phyloP scores from a whole-genome alignment of 805 yeast genomes.

The Starmerella geochares region DNA sequence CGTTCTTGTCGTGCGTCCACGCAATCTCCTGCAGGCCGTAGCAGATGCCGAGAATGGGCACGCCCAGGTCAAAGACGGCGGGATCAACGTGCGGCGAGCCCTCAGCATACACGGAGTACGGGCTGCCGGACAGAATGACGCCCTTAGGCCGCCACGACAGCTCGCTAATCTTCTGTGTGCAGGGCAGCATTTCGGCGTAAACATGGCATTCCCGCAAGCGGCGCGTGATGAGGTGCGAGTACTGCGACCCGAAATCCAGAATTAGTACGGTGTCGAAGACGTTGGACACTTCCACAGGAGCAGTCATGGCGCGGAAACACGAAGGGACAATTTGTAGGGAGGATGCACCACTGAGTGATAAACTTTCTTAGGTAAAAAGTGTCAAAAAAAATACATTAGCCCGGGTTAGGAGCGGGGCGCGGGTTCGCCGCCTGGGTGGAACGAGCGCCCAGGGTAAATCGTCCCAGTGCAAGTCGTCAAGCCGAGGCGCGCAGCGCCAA shows the following conservation, averaged over 20 bases:
- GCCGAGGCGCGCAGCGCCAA: too few species aligned
- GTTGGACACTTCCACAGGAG: constrained; percentile 53
- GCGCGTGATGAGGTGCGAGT: constrained; percentile 88
- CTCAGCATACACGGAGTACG: constrained; percentile 90
- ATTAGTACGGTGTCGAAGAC: constrained; percentile 95
- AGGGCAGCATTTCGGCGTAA: constrained; percentile 98
- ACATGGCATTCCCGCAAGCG: constrained; percentile 96
- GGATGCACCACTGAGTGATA: not conserved
- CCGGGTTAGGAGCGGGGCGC: not conserved
- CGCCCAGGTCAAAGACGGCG: constrained; percentile 78
- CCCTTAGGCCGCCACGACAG: constrained; percentile 93
- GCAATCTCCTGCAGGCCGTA: constrained; percentile 99
- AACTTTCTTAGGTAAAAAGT: not conserved
- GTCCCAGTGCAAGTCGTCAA: too few species aligned
- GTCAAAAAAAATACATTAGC: not conserved
- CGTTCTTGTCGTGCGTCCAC: constrained; percentile 73
- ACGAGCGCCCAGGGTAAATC: too few species aligned
- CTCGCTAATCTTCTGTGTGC: constrained; percentile 93
- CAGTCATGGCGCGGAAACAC: constrained; percentile 11
- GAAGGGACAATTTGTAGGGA: not conserved
- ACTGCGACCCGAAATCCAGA: constrained; percentile 96
- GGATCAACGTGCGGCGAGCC: constrained; percentile 98
- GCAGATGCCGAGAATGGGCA: constrained; percentile 94
- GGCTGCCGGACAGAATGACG: constrained; percentile 91
- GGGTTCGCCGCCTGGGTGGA: constrained; percentile 3